Evolutionary conservation across 2,329 filamentous ascomycete genomes (phyloP).

Genomic region (Fusarium sterilihyphosum): DNA sequence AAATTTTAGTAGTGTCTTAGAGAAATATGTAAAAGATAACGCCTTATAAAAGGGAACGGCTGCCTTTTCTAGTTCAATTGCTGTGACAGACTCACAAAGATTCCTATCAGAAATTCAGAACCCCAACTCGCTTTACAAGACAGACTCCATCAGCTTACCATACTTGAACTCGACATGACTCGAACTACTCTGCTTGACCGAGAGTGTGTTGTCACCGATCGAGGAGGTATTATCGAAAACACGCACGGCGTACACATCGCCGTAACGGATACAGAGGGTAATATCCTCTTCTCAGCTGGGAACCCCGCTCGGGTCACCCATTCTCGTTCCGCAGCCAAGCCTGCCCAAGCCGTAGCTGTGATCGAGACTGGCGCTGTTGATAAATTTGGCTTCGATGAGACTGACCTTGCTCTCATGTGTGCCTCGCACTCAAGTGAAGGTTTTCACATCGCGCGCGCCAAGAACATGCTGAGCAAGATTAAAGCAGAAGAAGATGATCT

Average conservation of each 20-base stretch:
- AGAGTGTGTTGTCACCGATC: constrained; percentile 49
- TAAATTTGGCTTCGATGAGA: constrained; percentile 49
- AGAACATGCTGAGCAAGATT: constrained; percentile 50
- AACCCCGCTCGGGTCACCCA: constrained; percentile 55
- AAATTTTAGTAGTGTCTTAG: neutral
- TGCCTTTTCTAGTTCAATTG: neutral
- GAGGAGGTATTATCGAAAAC: constrained; percentile 56
- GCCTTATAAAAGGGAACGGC: neutral
- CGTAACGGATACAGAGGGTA: constrained; percentile 51
- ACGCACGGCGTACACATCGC: constrained; percentile 56
- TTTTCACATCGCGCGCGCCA: constrained; percentile 51
- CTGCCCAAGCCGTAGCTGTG: constrained; percentile 56
- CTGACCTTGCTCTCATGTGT: constrained; percentile 58
- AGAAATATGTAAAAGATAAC: neutral
- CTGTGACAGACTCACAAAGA: neutral
- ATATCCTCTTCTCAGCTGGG: constrained; percentile 52
- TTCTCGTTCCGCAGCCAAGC: constrained; percentile 57
- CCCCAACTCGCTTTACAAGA: too few species aligned
- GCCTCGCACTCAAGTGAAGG: constrained; percentile 59
- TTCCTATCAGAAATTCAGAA: neutral
- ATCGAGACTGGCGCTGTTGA: constrained; percentile 54
- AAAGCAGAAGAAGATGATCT: constrained; percentile 49
- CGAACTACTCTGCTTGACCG: constrained; percentile 15
- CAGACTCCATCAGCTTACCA: neutral
- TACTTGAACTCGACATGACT: constrained; percentile 14